Evolutionary conservation across 106 monocot genomes (phyloP).

Genomic region (Alisma plantagoaquatica): DNA sequence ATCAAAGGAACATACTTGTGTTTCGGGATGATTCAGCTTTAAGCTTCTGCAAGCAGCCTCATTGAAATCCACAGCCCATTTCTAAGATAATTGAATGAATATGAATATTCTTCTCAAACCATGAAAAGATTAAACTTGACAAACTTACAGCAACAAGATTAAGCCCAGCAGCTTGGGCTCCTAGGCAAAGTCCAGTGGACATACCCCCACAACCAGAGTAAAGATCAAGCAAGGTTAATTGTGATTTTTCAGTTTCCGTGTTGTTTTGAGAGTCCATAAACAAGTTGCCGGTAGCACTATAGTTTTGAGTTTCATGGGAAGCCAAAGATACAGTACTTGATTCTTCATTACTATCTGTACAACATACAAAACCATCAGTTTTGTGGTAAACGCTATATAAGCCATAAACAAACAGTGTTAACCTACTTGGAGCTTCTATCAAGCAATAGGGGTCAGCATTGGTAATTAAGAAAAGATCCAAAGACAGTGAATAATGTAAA

Average conservation of each 20-base stretch:
- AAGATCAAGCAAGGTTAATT: constrained; percentile 69
- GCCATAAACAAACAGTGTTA: too few species aligned
- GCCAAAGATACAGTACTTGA: constrained; percentile 21
- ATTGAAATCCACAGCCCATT: constrained; percentile 80
- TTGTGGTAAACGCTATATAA: too few species aligned
- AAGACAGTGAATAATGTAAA: too few species aligned
- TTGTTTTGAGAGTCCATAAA: constrained; percentile 8
- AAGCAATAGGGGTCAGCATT: too few species aligned
- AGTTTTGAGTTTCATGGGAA: constrained; percentile 5
- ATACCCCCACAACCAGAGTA: constrained; percentile 95
- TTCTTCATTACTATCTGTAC: constrained; percentile 2
- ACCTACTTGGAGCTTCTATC: too few species aligned
- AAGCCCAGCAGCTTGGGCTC: constrained; percentile 53
- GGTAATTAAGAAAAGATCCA: too few species aligned
- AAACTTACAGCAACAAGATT: constrained; percentile 62
- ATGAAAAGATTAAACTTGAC: neutral
- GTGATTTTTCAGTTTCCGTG: constrained; percentile 14
- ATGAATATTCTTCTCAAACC: constrained; percentile 13
- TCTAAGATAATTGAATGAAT: constrained; percentile 19
- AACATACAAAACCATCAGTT: too few species aligned
- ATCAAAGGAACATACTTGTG: constrained; percentile 57
- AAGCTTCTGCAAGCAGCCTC: constrained; percentile 67
- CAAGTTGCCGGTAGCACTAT: neutral
- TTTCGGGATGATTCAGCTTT: constrained; percentile 69
- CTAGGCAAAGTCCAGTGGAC: constrained; percentile 82